phyloP scores from a whole-genome alignment of 805 yeast species.

The Myxozyma lipomycoides region DNA sequence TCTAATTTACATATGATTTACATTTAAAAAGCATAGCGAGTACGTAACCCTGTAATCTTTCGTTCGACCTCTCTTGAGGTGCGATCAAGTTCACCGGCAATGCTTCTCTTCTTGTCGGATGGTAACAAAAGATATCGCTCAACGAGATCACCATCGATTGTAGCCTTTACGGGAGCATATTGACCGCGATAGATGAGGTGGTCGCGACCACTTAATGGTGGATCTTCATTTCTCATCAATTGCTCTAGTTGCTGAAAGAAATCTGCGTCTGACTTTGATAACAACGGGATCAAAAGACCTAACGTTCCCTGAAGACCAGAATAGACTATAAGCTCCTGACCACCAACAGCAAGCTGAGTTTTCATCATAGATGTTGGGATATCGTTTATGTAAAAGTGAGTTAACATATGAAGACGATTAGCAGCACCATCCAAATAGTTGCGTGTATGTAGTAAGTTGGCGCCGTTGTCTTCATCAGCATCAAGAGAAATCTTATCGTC shows the following conservation, averaged over 20 bases:
- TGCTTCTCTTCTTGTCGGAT: conserved; percentile 25
- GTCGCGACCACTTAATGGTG: conserved; percentile 58
- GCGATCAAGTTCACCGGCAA: conserved; percentile 37
- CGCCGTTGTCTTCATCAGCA: conserved; percentile 50
- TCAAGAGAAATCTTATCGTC: conserved; percentile 48
- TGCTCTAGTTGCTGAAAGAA: conserved; percentile 56
- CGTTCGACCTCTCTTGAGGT: conserved; percentile 35
- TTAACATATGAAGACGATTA: conserved; percentile 48
- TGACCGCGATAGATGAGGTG: conserved; percentile 68
- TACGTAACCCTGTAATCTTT: conserved; percentile 35
- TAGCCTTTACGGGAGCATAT: conserved; percentile 71
- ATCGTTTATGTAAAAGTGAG: conserved; percentile 67
- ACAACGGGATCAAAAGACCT: conserved; percentile 68
- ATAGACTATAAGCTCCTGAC: conserved; percentile 62
- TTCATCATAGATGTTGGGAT: conserved; percentile 59
- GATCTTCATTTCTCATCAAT: conserved; percentile 32
- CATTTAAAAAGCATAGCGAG: conserved; percentile 27
- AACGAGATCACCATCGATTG: conserved; percentile 84
- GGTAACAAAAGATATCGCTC: conserved; percentile 48
- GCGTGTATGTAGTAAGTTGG: conserved; percentile 39
- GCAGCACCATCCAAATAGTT: conserved; percentile 49
- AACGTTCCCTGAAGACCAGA: conserved; percentile 78
- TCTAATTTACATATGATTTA: background rate
- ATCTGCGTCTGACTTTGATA: conserved; percentile 56
- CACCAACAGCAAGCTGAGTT: conserved; percentile 56